These are phyloP conservation scores for Plantago elongata DNA, from an alignment of 257 asterid species.

Conservation along the genomic window DNA sequence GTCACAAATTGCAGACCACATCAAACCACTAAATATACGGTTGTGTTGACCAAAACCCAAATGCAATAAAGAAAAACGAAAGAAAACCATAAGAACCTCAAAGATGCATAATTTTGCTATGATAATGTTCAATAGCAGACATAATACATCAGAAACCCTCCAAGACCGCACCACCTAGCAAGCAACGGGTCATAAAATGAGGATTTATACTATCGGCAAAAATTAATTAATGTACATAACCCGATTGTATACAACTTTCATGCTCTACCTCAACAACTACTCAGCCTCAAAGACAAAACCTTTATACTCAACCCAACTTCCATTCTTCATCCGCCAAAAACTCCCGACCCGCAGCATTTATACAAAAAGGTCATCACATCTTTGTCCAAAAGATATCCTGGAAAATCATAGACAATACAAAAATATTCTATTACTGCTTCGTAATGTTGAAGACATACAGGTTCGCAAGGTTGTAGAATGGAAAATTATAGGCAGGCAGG, in stretches of 20 bases:
- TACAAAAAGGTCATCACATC: not conserved
- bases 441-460: no score
- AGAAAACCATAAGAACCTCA: not conserved
- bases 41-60: no score
- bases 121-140: slow-evolving; percentile 3
- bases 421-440: no score
- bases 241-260: slow-evolving; percentile 11
- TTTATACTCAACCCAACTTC: slow-evolving; percentile 9
- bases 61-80: no score
- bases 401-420: not conserved
- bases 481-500: slow-evolving; percentile 14
- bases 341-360: slow-evolving; percentile 11
- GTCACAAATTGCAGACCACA: no score
- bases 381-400: not conserved
- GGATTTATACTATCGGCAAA: slow-evolving; percentile 38
- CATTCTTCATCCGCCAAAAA: slow-evolving; percentile 24
- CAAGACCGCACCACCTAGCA: slow-evolving; percentile 42
- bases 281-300: slow-evolving; percentile 32
- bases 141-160: slow-evolving; percentile 33
- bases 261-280: slow-evolving; percentile 21
- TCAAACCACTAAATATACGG: no score
- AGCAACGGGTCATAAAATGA: slow-evolving; percentile 42
- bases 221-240: slow-evolving; percentile 36
- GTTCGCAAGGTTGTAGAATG: not conserved
- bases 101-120: slow-evolving; percentile 13